A percentile compares a stretch with the other conserved stretches of the same genome.
phyloP scores from a whole-genome alignment of 352 stramenopile genomes.

The Pythium sukuiense region DNA sequence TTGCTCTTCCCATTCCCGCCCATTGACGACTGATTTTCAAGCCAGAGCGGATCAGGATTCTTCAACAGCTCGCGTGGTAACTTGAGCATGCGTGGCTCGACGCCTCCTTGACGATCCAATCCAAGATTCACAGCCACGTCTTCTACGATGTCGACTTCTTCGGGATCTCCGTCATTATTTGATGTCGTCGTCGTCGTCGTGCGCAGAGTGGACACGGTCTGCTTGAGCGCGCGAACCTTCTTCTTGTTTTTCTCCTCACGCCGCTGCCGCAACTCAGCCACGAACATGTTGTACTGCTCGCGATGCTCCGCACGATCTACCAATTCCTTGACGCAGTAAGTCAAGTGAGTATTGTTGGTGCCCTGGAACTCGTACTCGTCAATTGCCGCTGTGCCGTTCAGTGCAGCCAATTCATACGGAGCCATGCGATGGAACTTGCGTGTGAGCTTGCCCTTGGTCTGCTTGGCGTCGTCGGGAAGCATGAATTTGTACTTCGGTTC shows the following conservation, averaged over 20 bases:
- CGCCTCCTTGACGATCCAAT: conserved; percentile 46
- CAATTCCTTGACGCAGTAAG: conserved; percentile 85
- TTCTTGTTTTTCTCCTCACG: conserved; percentile 33
- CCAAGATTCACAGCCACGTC: conserved; percentile 44
- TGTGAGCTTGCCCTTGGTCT: conserved; percentile 52
- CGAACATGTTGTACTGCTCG: conserved; percentile 68
- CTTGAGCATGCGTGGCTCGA: conserved; percentile 44
- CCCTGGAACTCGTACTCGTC: conserved; percentile 84
- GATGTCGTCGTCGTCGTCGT: conserved; percentile 26
- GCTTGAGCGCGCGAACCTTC: conserved; percentile 39
- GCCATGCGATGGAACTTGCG: conserved; percentile 55
- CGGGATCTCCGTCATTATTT: conserved; percentile 34
- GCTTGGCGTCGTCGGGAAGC: conserved; percentile 67
- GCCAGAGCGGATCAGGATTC: conserved; percentile 68
- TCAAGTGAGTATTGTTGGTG: conserved; percentile 84
- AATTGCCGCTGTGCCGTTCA: conserved; percentile 69
- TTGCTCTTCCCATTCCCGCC: conserved; percentile 26
- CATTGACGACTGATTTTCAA: conserved; percentile 32
- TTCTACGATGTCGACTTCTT: conserved; percentile 45
- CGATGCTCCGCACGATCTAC: conserved; percentile 64
- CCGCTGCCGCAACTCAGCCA: conserved; percentile 43
- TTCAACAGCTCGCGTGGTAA: conserved; percentile 41
- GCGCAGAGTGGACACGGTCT: conserved; percentile 42
- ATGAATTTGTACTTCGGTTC: conserved; percentile 89
- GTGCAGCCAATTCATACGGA: conserved; percentile 57